Evolutionary conservation across 352 stramenopile species (phyloP), one percentile per base, ranked within the genome.

Genomic region (Phytophthora citrophthora): DNA sequence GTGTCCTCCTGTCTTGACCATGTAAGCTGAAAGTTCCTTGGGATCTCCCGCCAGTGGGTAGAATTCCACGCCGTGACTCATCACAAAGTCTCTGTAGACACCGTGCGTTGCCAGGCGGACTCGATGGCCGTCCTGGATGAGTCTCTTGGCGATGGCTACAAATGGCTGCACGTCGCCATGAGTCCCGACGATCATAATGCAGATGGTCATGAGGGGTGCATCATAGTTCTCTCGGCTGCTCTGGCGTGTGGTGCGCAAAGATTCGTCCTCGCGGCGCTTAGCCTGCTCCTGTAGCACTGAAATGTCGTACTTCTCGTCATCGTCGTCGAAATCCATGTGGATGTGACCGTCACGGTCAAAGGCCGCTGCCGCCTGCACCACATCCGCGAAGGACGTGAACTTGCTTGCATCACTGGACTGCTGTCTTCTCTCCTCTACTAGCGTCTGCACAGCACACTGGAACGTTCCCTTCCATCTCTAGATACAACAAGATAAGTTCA

Each of bases 171-270:
- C 89, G 54, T 97, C 90, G 10, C 90, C 89, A 5, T 85, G 80
- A 0, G 90, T 97, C 23, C 90, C 90, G n/a, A 97, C 90, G 54
- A 97, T 86, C 84, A 97, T 94, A 64, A 97, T 95, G 45, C 91
- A 91, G 32, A 97, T 74, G 24, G 65, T 88, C 83, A 97, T 86
- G 0, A 36, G 15, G 7, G 79, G 77, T 18, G 68, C 72, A 15
- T 75, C 20, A 34, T 70, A 64, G 24, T 70, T 51, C 13, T 41
- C 34, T 48, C 43, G 45, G 26, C 53, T 68, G 61, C 62, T 70
- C 31, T 68, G 49, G 6, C 63, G 34, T 7, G 49, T 59, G 26
- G 45, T 51, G n/a, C 49, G 50, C 18, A 59, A 4, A 5, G 61
- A 66, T 46, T 72, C 41, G 23, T 71, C 54, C 47, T 80, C 41